Percentiles rank a stretch among this genome's conserved stretches.
These are phyloP conservation scores for Herpetomonas samuelpessoai DNA, from an alignment of 208 protist species.

Conservation along the genomic window DNA sequence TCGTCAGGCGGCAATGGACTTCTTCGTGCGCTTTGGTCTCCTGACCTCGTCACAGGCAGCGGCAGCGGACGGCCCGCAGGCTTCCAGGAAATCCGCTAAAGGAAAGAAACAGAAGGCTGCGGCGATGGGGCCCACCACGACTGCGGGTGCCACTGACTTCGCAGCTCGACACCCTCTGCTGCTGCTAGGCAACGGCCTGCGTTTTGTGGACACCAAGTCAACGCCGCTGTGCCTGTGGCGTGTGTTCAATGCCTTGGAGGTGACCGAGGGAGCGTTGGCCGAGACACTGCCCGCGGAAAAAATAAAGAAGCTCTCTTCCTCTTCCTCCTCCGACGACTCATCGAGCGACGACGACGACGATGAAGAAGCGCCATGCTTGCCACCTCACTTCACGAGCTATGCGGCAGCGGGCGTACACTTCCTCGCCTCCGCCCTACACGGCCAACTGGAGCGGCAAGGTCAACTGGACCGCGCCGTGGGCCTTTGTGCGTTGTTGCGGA, in stretches of 20 bases:
- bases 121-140: background rate
- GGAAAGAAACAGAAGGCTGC: background rate
- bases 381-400: constrained; percentile 28
- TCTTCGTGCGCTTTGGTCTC: constrained; percentile 9
- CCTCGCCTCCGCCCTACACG: constrained; percentile 41
- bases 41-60: constrained; percentile 3
- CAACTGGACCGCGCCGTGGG: constrained; percentile 60
- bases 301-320: no score
- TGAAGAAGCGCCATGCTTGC: background rate
- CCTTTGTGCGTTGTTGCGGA: constrained; percentile 51
- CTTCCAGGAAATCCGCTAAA: background rate
- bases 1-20: constrained; percentile 7
- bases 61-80: background rate
- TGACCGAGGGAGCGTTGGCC: constrained; percentile 22
- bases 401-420: constrained; percentile 56
- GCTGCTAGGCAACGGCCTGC: constrained; percentile 6
- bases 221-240: constrained; percentile 57
- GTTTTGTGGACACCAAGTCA: constrained; percentile 1
- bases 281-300: no score
- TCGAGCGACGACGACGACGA: constrained; percentile 15
- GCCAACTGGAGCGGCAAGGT: constrained; percentile 22
- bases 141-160: background rate
- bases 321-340: constrained; percentile 13
- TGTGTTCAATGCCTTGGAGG: constrained; percentile 59
- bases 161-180: constrained; percentile 6